Evolutionary conservation across 441 rosid genomes (phyloP).

Genomic region (Mallotus japonicus): DNA sequence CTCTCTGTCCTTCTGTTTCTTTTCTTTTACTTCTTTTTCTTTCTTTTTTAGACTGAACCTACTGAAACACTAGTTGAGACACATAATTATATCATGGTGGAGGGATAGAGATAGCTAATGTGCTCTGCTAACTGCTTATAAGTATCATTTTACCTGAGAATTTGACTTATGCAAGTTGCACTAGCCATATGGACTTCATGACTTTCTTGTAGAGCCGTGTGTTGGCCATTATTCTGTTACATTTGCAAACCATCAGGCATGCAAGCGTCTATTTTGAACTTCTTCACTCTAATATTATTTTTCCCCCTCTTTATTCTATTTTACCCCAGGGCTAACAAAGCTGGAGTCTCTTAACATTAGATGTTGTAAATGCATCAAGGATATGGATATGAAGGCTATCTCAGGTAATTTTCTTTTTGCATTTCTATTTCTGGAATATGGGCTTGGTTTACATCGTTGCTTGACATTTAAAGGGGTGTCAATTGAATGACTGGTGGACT

Average conservation of each 20-base stretch:
- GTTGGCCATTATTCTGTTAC: not conserved
- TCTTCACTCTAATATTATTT: not conserved
- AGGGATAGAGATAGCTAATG: not conserved
- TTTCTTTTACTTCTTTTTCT: not conserved
- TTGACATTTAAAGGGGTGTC: not conserved
- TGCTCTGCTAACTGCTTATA: not conserved
- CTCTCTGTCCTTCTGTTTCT: not conserved
- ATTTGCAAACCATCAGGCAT: not conserved
- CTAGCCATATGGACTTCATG: not conserved
- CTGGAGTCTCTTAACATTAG: conserved; percentile 66
- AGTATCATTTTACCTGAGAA: not conserved
- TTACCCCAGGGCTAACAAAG: conserved; percentile 49
- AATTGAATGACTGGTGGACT: not conserved
- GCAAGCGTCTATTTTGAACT: not conserved
- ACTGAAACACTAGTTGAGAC: not conserved
- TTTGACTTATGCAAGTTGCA: not conserved
- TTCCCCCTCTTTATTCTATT: not conserved
- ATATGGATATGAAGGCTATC: conserved; percentile 63
- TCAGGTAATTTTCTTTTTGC: conserved; percentile 45
- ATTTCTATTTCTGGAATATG: not conserved
- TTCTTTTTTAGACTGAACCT: not conserved
- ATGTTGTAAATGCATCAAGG: conserved; percentile 75
- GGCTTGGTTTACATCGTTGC: not conserved
- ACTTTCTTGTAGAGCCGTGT: not conserved
- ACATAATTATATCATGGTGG: not conserved